phyloP scores from a whole-genome alignment of 2,329 filamentous ascomycete species.

The Ophiostoma australiae region DNA sequence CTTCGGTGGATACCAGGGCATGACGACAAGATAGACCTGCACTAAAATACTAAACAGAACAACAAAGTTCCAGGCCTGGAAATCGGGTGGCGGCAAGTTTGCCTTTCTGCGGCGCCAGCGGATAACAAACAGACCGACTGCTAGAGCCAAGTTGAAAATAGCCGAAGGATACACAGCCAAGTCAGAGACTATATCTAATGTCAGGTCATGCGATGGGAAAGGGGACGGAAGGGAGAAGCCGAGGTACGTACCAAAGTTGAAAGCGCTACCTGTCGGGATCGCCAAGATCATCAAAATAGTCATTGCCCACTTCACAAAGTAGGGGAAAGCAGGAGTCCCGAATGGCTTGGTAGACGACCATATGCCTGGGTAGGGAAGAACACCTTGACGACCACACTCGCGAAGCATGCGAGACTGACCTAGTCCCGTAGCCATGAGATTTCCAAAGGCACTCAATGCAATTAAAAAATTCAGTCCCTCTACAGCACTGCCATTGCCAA shows the following conservation, averaged over 20 bases:
- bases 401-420: constrained; percentile 54
- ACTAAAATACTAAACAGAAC: constrained; percentile 56
- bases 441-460: constrained; percentile 54
- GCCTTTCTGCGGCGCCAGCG: constrained; percentile 50
- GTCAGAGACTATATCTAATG: constrained; percentile 44
- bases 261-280: constrained; percentile 58
- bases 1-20: constrained; percentile 67
- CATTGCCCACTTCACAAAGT: constrained; percentile 51
- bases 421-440: constrained; percentile 51
- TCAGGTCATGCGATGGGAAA: background rate
- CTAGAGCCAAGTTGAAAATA: constrained; percentile 54
- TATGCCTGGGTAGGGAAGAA: constrained; percentile 53
- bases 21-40: constrained; percentile 59
- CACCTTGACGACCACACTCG: constrained; percentile 58
- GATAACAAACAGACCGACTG: constrained; percentile 53
- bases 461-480: constrained; percentile 54
- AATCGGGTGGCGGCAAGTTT: constrained; percentile 46
- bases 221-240: no score
- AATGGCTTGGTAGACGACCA: constrained; percentile 60
- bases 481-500: constrained; percentile 46
- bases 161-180: constrained; percentile 54
- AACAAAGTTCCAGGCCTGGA: constrained; percentile 54
- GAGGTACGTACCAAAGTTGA: constrained; percentile 49
- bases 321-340: constrained; percentile 57
- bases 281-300: constrained; percentile 57